Conservation (phyloP, 2,329 filamentous ascomycete species). For the Fusarium sp. region DNA sequence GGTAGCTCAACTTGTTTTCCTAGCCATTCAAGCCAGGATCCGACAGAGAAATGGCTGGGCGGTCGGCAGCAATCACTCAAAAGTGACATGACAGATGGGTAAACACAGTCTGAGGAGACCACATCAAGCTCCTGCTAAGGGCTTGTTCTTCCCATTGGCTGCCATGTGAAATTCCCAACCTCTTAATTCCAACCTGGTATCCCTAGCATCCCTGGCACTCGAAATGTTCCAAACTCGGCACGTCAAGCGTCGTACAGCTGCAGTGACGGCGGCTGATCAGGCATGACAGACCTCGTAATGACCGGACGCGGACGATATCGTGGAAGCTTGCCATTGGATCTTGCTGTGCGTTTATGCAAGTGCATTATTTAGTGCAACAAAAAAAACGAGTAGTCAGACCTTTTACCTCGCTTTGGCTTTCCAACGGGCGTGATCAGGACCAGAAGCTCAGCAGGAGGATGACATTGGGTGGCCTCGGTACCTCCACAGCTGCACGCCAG, state of each 20-base stretch:
- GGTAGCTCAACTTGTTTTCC: constrained; percentile 9
- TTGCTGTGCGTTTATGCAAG: constrained; percentile 36
- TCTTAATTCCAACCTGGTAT: constrained; percentile 24
- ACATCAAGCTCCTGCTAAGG: constrained; percentile 26
- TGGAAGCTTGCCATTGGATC: constrained; percentile 47
- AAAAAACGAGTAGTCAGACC: constrained; percentile 27
- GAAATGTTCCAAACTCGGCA: constrained; percentile 18
- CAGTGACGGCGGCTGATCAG: constrained; percentile 37
- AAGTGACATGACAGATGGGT: constrained; percentile 4
- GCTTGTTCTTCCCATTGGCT: constrained; percentile 31
- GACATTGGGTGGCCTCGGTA: constrained; percentile 25
- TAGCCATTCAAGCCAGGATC: constrained; percentile 4
- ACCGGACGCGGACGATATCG: constrained; percentile 42
- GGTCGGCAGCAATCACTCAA: constrained; percentile 6
- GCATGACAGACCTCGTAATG: constrained; percentile 39
- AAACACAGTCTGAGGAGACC: constrained; percentile 22
- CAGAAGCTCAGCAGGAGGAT: constrained; percentile 8
- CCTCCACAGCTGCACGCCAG: constrained; percentile 29
- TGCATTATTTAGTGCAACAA: constrained; percentile 41
- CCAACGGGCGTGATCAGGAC: constrained; percentile 18
- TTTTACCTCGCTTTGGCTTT: constrained; percentile 31
- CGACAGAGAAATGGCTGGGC: constrained; percentile 13
- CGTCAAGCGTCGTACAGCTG: constrained; percentile 36
- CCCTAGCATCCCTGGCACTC: neutral
- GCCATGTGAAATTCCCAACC: constrained; percentile 38